Percentiles rank a stretch among this genome's conserved stretches.
phyloP scores from a whole-genome alignment of 768 basidiomycete genomes.

The Pulveroboletus sp. region DNA sequence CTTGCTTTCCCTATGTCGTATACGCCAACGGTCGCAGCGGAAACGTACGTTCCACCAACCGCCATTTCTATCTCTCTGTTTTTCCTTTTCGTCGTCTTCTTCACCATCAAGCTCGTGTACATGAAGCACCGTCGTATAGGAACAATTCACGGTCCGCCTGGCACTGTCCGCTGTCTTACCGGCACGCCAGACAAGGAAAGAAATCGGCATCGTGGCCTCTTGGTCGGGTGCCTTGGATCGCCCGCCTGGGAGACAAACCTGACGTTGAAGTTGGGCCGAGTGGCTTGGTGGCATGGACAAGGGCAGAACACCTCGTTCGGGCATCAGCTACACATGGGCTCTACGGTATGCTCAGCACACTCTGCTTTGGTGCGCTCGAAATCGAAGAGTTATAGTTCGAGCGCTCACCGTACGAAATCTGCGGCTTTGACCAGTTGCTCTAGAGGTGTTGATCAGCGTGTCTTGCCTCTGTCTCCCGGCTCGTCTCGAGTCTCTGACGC shows the following conservation, averaged over 20 bases:
- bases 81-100: slow-evolving; percentile 10
- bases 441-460: slow-evolving; percentile 1
- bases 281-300: slow-evolving; percentile 6
- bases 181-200: slow-evolving; percentile 7
- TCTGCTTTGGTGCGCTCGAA: background rate
- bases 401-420: slow-evolving; percentile 9
- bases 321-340: slow-evolving; percentile 3
- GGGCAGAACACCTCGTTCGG: background rate
- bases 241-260: slow-evolving; percentile 28
- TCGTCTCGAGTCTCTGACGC: background rate
- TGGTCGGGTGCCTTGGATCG: slow-evolving; percentile 30
- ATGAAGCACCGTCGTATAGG: slow-evolving; percentile 27
- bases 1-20: slow-evolving; percentile 13
- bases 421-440: slow-evolving; percentile 6
- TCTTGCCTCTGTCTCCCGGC: background rate
- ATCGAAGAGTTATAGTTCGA: background rate
- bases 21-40: background rate
- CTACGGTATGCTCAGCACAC: slow-evolving; percentile 8
- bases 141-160: slow-evolving; percentile 19
- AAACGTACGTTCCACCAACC: slow-evolving; percentile 11
- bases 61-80: slow-evolving; percentile 13
- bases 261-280: slow-evolving; percentile 10
- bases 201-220: slow-evolving; percentile 9
- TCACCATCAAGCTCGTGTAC: slow-evolving; percentile 25
- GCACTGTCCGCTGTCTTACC: no score